Evolutionary conservation across 192 early-diverging fungal species (phyloP).

Genomic region (Coemansia sp.): DNA sequence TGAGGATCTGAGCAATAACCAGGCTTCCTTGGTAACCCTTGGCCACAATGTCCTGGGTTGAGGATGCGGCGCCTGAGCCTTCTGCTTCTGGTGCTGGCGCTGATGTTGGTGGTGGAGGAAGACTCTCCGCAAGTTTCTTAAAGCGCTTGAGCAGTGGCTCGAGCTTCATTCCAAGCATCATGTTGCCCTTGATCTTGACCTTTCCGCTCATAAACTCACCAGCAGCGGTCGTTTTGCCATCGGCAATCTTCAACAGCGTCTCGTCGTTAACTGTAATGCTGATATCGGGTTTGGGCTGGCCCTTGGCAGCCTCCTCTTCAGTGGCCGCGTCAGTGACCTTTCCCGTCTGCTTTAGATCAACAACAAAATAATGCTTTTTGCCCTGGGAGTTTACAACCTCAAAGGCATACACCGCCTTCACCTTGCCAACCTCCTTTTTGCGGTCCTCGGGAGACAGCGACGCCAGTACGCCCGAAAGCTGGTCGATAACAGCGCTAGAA

Average conservation of each 20-base stretch:
- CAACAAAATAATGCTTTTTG: constrained; percentile 74
- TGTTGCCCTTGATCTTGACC: constrained; percentile 78
- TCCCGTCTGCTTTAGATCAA: constrained; percentile 81
- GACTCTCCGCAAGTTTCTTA: constrained; percentile 54
- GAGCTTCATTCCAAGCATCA: constrained; percentile 75
- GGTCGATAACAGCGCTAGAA: constrained; percentile 49
- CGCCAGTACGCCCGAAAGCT: constrained; percentile 34
- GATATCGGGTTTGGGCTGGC: constrained; percentile 76
- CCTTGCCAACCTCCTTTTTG: constrained; percentile 42
- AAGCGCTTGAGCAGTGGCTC: constrained; percentile 64
- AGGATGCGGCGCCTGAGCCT: constrained; percentile 17
- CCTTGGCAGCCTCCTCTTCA: constrained; percentile 57
- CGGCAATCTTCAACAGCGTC: constrained; percentile 77
- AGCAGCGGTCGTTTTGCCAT: constrained; percentile 84
- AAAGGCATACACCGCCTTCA: constrained; percentile 86
- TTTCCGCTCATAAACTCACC: constrained; percentile 92
- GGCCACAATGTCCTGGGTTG: constrained; percentile 53
- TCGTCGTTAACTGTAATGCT: constrained; percentile 70
- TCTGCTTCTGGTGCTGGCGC: constrained; percentile 14
- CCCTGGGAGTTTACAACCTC: constrained; percentile 69
- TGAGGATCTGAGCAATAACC: constrained; percentile 71
- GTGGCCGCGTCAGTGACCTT: constrained; percentile 61
- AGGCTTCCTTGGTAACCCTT: constrained; percentile 74
- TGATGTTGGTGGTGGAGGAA: constrained; percentile 13
- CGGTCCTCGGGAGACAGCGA: constrained; percentile 46